A percentile compares a stretch with the other conserved stretches of the same genome.
Conservation (phyloP, 78 protist species). For the Dictyostelium intermedium region DNA sequence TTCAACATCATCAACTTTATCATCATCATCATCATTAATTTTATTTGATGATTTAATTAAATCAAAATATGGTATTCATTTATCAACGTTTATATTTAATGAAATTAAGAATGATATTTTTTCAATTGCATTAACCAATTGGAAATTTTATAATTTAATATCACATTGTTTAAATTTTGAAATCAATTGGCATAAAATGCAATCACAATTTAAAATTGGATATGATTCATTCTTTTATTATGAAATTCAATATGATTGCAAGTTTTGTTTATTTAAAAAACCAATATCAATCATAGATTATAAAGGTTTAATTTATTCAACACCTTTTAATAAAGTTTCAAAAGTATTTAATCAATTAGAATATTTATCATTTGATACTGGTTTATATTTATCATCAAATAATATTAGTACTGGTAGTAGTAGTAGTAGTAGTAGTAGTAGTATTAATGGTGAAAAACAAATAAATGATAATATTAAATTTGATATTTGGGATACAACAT, state of each 20-base stretch:
- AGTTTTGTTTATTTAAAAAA: not conserved
- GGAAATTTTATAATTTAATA: not conserved
- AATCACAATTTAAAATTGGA: slow-evolving; percentile 1
- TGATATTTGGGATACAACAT: not conserved
- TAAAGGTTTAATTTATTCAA: not conserved
- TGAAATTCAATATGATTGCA: not conserved
- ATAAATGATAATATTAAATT: not conserved
- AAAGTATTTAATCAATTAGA: not conserved
- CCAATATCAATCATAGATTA: not conserved
- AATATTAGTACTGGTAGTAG: too few relatives aligned
- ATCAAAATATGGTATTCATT: not conserved
- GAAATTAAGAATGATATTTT: not conserved
- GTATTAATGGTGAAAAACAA: not conserved
- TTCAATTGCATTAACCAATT: not conserved
- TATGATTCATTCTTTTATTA: not conserved
- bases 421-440: not conserved
- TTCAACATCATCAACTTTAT: not conserved
- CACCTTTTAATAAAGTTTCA: not conserved
- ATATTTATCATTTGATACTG: not conserved
- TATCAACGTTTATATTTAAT: not conserved
- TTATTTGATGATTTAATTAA: not conserved
- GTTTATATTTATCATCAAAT: not conserved
- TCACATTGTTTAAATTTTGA: not conserved
- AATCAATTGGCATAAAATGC: not conserved
- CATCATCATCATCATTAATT: not conserved